phyloP scores from a whole-genome alignment of 495 filamentous ascomycete genomes.

The Hyaloscypha hepaticicola region DNA sequence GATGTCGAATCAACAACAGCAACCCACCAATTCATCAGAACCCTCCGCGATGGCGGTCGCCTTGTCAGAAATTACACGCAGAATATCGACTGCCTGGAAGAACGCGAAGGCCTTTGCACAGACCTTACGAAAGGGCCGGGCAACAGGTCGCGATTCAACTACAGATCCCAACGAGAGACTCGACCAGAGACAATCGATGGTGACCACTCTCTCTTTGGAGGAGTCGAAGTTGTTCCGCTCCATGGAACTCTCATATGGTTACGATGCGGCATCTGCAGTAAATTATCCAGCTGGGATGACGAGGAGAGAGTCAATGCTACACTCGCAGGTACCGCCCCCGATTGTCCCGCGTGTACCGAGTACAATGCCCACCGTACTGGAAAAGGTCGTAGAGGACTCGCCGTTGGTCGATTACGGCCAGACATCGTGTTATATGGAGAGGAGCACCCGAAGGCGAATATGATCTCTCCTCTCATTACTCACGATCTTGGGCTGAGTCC shows the following conservation, averaged over 20 bases:
- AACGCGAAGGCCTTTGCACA: conserved; percentile 58
- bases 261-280: conserved; percentile 61
- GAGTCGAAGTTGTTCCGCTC: conserved; percentile 62
- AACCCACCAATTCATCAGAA: conserved; percentile 62
- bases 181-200: conserved; percentile 20
- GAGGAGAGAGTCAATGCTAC: conserved; percentile 46
- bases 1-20: conserved; percentile 53
- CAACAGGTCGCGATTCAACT: conserved; percentile 47
- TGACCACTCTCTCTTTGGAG: conserved; percentile 29
- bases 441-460: conserved; percentile 64
- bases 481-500: conserved; percentile 60
- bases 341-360: conserved; percentile 58
- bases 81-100: conserved; percentile 70
- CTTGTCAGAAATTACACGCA: conserved; percentile 68
- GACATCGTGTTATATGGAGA: conserved; percentile 72
- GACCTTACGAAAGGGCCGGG: conserved; percentile 55
- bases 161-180: conserved; percentile 24
- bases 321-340: conserved; percentile 57
- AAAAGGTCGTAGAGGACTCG: conserved; percentile 60
- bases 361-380: conserved; percentile 56
- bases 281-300: conserved; percentile 59
- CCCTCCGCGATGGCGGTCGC: conserved; percentile 59
- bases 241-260: conserved; percentile 62
- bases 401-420: conserved; percentile 61
- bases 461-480: conserved; percentile 59